A percentile compares a stretch with the other conserved stretches of the same genome.
Conservation (phyloP, 2,329 filamentous ascomycete genomes). For the Trichoderma arundinaceum region DNA sequence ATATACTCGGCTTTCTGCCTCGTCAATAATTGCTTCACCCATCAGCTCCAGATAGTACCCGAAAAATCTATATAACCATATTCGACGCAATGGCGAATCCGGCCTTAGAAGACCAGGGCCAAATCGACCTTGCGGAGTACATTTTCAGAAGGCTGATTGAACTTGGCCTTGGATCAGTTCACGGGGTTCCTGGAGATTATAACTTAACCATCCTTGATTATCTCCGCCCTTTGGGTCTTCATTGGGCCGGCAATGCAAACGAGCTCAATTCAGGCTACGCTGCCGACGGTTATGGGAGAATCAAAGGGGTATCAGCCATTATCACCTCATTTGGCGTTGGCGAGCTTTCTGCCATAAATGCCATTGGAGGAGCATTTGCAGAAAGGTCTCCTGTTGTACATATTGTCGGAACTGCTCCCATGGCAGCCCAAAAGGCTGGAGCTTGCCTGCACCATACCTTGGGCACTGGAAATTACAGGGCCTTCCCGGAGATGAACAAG, state of each 20-base stretch:
- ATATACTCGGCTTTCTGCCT: background rate
- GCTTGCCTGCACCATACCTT: conserved; percentile 60
- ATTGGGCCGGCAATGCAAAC: conserved; percentile 60
- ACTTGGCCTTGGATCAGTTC: conserved; percentile 62
- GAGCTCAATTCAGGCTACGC: conserved; percentile 64
- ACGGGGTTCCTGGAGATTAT: conserved; percentile 55
- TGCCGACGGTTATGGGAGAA: conserved; percentile 62
- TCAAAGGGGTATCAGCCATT: conserved; percentile 56
- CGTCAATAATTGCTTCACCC: background rate
- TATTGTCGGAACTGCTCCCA: conserved; percentile 60
- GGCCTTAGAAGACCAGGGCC: background rate
- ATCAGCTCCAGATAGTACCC: background rate
- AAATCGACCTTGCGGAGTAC: conserved; percentile 46
- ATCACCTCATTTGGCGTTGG: conserved; percentile 68
- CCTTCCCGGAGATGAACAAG: conserved; percentile 56
- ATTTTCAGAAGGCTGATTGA: conserved; percentile 64
- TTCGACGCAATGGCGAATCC: background rate
- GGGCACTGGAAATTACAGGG: conserved; percentile 59
- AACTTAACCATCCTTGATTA: conserved; percentile 48
- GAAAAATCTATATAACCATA: no score
- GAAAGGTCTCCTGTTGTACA: conserved; percentile 63
- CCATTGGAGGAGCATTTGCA: conserved; percentile 62
- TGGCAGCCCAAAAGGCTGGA: conserved; percentile 50
- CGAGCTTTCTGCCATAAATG: conserved; percentile 62
- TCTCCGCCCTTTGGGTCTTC: conserved; percentile 45